A percentile compares a stretch with the other conserved stretches of the same genome.
Conservation (phyloP, 2,329 filamentous ascomycete species). For the Eutypella sp. region DNA sequence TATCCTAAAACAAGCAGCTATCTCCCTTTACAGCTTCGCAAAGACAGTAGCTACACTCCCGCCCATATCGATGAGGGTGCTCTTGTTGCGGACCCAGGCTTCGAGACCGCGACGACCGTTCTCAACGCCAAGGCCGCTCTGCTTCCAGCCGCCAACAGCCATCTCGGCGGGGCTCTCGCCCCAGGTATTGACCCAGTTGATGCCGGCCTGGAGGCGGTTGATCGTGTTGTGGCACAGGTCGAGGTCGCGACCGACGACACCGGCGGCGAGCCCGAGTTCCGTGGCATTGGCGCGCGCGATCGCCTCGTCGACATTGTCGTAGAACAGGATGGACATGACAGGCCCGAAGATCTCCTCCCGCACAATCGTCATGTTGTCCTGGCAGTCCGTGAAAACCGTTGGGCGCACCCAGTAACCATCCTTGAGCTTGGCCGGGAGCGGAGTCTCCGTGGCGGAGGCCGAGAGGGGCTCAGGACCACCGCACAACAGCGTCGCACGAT, state of each 20-base stretch:
- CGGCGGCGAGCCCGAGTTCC: conserved; percentile 72
- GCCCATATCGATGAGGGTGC: conserved; percentile 78
- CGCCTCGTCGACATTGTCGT: conserved; percentile 65
- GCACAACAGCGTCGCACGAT: conserved; percentile 68
- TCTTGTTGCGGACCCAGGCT: conserved; percentile 83
- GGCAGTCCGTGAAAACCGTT: conserved; percentile 83
- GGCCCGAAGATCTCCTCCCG: conserved; percentile 86
- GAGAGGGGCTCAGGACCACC: conserved; percentile 65
- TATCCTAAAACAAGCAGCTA: no score
- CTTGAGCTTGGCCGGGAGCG: conserved; percentile 41
- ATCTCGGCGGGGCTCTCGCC: conserved; percentile 90
- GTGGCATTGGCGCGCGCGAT: conserved; percentile 72
- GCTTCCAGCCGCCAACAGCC: conserved; percentile 89
- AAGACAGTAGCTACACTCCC: conserved; percentile 69
- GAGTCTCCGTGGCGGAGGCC: no score
- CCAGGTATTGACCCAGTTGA: conserved; percentile 92
- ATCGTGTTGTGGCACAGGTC: conserved; percentile 69
- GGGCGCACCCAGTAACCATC: conserved; percentile 80
- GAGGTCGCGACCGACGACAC: conserved; percentile 74
- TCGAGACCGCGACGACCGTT: conserved; percentile 76
- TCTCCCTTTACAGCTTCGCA: conserved; percentile 62
- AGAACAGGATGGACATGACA: conserved; percentile 76
- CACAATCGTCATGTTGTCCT: conserved; percentile 73
- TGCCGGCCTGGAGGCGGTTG: conserved; percentile 70
- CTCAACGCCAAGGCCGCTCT: conserved; percentile 82